Evolutionary conservation across 73 alveolate species (phyloP).

Genomic region (Blepharisma japonicum): DNA sequence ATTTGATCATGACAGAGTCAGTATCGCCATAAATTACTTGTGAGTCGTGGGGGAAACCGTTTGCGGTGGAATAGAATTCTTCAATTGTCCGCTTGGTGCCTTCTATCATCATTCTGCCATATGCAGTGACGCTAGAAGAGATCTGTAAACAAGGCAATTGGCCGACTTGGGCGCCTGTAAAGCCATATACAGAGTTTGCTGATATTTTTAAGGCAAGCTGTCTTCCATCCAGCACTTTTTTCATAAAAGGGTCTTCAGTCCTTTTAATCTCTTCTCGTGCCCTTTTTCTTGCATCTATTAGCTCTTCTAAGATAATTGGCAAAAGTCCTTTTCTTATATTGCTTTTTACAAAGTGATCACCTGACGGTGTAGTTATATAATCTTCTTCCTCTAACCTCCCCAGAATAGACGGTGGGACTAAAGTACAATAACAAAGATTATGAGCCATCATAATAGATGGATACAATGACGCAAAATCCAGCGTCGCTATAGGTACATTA

Average conservation of each 20-base stretch:
- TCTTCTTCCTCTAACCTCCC: conserved; percentile 57
- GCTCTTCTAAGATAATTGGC: conserved; percentile 96
- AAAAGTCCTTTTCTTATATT: conserved; percentile 91
- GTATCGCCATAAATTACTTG: conserved; percentile 99
- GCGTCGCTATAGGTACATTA: conserved; percentile 96
- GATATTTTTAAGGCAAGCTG: conserved; percentile 98
- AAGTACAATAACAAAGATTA: conserved; percentile 96
- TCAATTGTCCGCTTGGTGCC: conserved; percentile 64
- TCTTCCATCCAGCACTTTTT: conserved; percentile 98
- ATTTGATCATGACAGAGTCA: conserved; percentile 98
- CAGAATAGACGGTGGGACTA: conserved; percentile 49
- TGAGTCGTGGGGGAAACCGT: conserved; percentile 93
- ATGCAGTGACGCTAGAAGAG: conserved; percentile 90
- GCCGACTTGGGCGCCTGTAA: conserved; percentile 99
- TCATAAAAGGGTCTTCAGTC: conserved; percentile 92
- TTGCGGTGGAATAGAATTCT: conserved; percentile 68
- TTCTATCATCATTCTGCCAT: conserved; percentile 89
- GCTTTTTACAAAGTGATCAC: conserved; percentile 91
- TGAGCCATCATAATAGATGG: conserved; percentile 99
- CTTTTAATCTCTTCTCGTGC: conserved; percentile 86
- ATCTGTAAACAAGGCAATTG: conserved; percentile 97
- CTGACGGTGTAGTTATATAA: conserved; percentile 85
- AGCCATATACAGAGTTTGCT: conserved; percentile 99
- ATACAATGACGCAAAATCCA: conserved; percentile 99
- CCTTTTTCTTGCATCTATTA: conserved; percentile 96